These are phyloP conservation scores for Cystobasidium slooffiae DNA, from an alignment of 1,284 basidiomycete species.

Conservation along the genomic window DNA sequence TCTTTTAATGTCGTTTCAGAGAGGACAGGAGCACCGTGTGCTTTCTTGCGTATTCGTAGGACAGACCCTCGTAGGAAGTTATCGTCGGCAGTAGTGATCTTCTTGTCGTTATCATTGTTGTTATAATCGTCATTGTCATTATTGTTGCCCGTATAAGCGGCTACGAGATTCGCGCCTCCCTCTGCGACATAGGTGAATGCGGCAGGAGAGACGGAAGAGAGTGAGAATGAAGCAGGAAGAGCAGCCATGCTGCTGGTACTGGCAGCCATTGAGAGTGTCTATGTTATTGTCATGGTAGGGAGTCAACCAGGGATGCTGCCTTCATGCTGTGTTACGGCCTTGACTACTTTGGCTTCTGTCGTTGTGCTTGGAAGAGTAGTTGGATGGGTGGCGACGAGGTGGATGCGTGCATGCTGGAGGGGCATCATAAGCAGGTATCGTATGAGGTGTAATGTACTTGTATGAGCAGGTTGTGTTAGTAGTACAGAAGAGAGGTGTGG, in stretches of 20 bases:
- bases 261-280: neutral
- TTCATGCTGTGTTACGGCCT: neutral
- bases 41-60: constrained; percentile 72
- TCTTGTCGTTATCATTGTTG: constrained; percentile 46
- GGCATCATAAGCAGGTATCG: too few relatives aligned
- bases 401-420: too few relatives aligned
- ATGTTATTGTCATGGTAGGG: neutral
- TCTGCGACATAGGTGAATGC: constrained; percentile 73
- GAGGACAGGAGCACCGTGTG: constrained; percentile 45
- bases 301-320: neutral
- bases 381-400: too few relatives aligned
- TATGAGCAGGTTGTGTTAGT: too few relatives aligned
- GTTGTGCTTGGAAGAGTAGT: too few relatives aligned
- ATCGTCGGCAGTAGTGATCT: constrained; percentile 48
- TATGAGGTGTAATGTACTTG: too few relatives aligned
- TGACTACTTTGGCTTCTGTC: too few relatives aligned
- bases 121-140: too few relatives aligned
- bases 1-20: neutral
- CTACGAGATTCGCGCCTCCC: constrained; percentile 85
- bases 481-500: too few relatives aligned
- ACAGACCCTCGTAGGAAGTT: constrained; percentile 66
- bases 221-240: constrained; percentile 4
- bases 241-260: neutral
- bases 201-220: constrained; percentile 1
- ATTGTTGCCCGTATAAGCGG: constrained; percentile 70